Evolutionary conservation across 2,329 filamentous ascomycete species (phyloP).

Genomic region (Xylaria digitata): DNA sequence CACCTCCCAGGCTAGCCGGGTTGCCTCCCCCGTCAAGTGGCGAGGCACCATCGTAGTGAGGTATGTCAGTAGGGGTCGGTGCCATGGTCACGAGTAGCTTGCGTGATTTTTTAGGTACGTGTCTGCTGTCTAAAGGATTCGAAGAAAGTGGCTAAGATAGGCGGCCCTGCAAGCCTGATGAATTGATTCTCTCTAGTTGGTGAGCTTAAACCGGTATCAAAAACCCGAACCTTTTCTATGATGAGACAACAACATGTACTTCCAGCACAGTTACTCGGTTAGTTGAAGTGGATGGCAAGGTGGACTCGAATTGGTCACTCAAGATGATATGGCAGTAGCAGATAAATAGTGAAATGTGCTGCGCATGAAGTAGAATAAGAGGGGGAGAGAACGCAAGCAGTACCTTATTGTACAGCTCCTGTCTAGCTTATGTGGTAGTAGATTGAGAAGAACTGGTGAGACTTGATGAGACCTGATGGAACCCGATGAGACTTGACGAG

Average conservation of each 20-base stretch:
- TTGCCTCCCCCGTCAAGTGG: constrained; percentile 45
- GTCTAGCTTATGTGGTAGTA: neutral
- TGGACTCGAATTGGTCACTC: neutral
- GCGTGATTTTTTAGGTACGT: neutral
- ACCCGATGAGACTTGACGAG: neutral
- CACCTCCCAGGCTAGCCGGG: constrained; percentile 39
- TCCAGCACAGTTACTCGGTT: neutral
- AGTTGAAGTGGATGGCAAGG: neutral
- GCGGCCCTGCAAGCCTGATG: neutral
- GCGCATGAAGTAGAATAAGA: neutral
- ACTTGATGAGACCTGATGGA: neutral
- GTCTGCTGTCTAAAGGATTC: neutral
- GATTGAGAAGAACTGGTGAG: constrained; percentile 3
- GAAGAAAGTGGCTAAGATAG: neutral
- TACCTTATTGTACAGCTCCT: constrained; percentile 22
- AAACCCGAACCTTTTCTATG: too few species aligned
- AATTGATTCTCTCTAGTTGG: neutral
- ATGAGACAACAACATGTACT: neutral
- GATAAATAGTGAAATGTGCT: neutral
- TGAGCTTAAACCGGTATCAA: neutral
- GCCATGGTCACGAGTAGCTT: constrained; percentile 23
- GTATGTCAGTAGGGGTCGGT: constrained; percentile 33
- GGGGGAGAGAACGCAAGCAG: neutral
- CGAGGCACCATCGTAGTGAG: constrained; percentile 44
- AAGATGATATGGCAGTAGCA: neutral